A percentile compares a stretch with the other conserved stretches of the same genome.
phyloP scores from a whole-genome alignment of 805 yeast species.

The Saccharomycopsis fibuligera region DNA sequence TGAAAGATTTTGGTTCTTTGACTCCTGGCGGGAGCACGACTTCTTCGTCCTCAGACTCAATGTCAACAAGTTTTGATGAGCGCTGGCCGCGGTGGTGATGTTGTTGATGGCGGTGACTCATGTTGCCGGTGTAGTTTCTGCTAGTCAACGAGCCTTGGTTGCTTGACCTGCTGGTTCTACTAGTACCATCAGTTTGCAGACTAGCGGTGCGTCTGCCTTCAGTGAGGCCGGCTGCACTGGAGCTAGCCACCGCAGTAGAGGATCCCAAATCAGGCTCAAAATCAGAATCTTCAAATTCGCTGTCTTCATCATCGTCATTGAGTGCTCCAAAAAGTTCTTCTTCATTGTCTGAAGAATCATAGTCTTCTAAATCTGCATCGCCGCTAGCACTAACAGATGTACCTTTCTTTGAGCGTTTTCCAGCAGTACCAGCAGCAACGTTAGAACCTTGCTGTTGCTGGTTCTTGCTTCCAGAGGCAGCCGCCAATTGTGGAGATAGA shows the following conservation, averaged over 20 bases:
- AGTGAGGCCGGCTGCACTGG: too few species aligned
- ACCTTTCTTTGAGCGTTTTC: background rate
- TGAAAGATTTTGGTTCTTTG: slow-evolving; percentile 64
- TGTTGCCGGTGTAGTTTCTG: background rate
- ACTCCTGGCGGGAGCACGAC: slow-evolving; percentile 86
- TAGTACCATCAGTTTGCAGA: too few species aligned
- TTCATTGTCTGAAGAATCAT: slow-evolving; percentile 44
- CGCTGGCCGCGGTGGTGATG: background rate
- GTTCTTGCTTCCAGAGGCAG: slow-evolving; percentile 5
- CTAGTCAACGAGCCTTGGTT: too few species aligned
- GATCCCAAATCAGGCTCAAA: slow-evolving; percentile 4
- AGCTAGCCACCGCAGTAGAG: background rate
- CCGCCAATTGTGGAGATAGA: slow-evolving; percentile 20
- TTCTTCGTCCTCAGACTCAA: slow-evolving; percentile 85
- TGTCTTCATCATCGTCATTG: slow-evolving; percentile 21
- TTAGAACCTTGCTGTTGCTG: background rate
- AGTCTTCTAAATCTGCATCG: slow-evolving; percentile 48
- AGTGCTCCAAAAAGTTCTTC: slow-evolving; percentile 36
- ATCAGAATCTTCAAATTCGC: slow-evolving; percentile 24
- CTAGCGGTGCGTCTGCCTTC: too few species aligned
- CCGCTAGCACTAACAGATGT: slow-evolving; percentile 19
- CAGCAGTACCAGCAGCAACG: too few species aligned
- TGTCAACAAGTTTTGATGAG: slow-evolving; percentile 39
- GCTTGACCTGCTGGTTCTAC: too few species aligned
- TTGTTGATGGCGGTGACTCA: background rate